Evolutionary conservation across 2,329 filamentous ascomycete species (phyloP).

Genomic region (Nemania bipapillata): DNA sequence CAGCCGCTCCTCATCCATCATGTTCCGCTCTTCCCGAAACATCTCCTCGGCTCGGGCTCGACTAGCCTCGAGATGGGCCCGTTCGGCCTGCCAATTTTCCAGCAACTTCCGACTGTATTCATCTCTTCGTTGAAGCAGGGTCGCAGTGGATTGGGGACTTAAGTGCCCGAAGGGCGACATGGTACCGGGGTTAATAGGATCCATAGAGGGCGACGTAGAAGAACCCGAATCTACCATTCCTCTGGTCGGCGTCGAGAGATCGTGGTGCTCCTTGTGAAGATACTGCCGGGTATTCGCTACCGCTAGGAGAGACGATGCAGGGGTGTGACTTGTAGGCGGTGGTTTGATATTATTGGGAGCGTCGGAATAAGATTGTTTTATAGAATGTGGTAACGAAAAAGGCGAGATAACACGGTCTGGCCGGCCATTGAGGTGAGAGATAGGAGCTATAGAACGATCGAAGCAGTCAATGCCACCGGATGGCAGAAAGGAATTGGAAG

Average conservation of each 20-base stretch:
- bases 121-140: constrained; percentile 45
- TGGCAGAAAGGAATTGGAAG: constrained; percentile 58
- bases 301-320: constrained; percentile 41
- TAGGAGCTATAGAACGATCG: constrained; percentile 47
- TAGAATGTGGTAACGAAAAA: constrained; percentile 53
- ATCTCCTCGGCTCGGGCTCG: constrained; percentile 65
- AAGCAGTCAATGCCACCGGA: constrained; percentile 53
- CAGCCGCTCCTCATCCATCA: constrained; percentile 64
- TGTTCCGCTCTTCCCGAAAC: constrained; percentile 64
- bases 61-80: constrained; percentile 65
- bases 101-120: constrained; percentile 50
- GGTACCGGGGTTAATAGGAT: constrained; percentile 31
- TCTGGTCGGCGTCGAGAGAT: constrained; percentile 49
- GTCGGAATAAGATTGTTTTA: constrained; percentile 55
- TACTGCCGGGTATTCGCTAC: constrained; percentile 41
- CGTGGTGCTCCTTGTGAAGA: constrained; percentile 44
- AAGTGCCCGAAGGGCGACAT: constrained; percentile 43
- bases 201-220: constrained; percentile 42
- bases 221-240: constrained; percentile 36
- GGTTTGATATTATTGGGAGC: constrained; percentile 42
- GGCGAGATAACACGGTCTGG: constrained; percentile 56
- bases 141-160: constrained; percentile 38
- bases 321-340: constrained; percentile 41
- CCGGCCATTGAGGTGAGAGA: constrained; percentile 46
- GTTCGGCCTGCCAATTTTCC: constrained; percentile 65